Evolutionary conservation across 1,139 yeast species (phyloP).

Genomic region (Geotrichum bryndzae): DNA sequence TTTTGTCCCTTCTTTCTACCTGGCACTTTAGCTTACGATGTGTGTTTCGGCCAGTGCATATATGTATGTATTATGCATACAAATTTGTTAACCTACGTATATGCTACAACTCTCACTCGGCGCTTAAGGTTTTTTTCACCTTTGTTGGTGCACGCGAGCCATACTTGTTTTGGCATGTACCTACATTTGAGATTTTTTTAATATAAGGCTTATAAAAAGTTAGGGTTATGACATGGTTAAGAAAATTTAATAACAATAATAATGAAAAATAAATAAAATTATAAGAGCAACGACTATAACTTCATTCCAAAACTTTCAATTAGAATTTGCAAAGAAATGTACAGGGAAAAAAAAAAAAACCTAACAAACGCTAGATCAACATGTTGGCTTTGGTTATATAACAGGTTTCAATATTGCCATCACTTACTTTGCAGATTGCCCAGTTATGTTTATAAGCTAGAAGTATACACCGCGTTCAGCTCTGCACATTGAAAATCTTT

Average conservation of each 20-base stretch:
- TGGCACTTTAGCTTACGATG: neutral
- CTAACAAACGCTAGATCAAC: too few relatives aligned
- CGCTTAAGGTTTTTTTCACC: neutral
- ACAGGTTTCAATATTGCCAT: too few relatives aligned
- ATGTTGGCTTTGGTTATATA: too few relatives aligned
- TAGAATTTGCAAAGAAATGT: too few relatives aligned
- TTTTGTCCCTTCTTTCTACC: neutral
- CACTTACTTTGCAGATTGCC: too few relatives aligned
- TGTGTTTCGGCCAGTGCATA: neutral
- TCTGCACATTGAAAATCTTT: too few relatives aligned
- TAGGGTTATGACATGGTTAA: neutral
- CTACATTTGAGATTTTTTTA: neutral
- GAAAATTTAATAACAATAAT: neutral
- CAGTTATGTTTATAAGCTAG: too few relatives aligned
- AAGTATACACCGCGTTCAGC: too few relatives aligned
- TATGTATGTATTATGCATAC: neutral
- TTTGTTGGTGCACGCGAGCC: neutral
- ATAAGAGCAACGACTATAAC: too few relatives aligned
- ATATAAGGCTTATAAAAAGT: neutral
- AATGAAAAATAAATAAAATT: too few relatives aligned
- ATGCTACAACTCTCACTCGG: neutral
- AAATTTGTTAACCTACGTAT: neutral
- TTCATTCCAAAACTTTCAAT: too few relatives aligned
- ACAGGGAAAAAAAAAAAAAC: too few relatives aligned
- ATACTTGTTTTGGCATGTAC: neutral